Evolutionary conservation across 169 alveolate species (phyloP).

Genomic region (Nephromyces sp.): DNA sequence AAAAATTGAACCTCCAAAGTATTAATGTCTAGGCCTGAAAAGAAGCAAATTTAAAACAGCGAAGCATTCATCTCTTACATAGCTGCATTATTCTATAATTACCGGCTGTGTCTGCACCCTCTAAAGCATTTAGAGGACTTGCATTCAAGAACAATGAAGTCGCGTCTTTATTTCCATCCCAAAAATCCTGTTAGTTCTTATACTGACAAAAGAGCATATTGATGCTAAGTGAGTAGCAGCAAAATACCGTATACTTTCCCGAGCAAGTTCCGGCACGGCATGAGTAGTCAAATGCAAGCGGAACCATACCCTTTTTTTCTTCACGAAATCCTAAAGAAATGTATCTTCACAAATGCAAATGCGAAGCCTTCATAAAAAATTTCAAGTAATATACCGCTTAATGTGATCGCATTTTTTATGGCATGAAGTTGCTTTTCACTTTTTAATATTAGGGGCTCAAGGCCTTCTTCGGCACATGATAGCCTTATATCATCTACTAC

Average conservation of each 20-base stretch:
- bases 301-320: too few relatives aligned
- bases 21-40: not conserved
- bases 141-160: too few relatives aligned
- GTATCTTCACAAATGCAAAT: too few relatives aligned
- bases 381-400: slow-evolving; percentile 11
- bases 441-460: slow-evolving; percentile 43
- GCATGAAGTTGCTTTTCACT: slow-evolving; percentile 27
- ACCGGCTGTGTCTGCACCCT: too few relatives aligned
- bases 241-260: not conserved
- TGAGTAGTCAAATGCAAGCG: not conserved
- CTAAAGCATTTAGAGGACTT: too few relatives aligned
- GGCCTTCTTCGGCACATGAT: slow-evolving; percentile 45
- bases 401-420: slow-evolving; percentile 3
- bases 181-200: not conserved
- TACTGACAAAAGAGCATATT: not conserved
- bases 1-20: not conserved
- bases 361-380: too few relatives aligned
- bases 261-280: not conserved
- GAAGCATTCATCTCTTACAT: not conserved
- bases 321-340: too few relatives aligned
- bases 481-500: slow-evolving; percentile 33
- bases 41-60: not conserved
- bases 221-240: not conserved
- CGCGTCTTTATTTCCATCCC: not conserved
- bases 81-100: too few relatives aligned